Base-by-base conservation (phyloP, 371 early-diverging fungal genomes). In the Mucor circinelloides region DNA sequence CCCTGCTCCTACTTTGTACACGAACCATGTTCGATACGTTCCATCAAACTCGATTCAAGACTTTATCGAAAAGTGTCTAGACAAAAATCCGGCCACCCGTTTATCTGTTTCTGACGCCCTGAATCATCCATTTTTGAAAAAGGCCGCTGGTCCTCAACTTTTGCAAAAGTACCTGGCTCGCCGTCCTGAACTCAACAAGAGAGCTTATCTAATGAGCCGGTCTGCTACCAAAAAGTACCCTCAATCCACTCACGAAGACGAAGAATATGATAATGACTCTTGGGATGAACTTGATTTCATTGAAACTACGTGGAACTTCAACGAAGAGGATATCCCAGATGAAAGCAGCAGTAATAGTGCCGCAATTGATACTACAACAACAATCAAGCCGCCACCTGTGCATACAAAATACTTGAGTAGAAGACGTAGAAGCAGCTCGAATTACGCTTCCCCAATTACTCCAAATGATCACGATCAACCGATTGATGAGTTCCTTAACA, bases 71-170 rank as follows among this genome's bases (percentile, higher is more conserved):
- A 62, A 55, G 12, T 80, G 83, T 62, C 72, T 95, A 52, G 70
- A 74, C 28, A 92, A 91, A 46, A 84, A 91, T 71, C 94, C 95
- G 0, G 66, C 68, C 10, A 73, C 81, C 34, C 84, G 95, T 36
- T 81, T 91, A 34, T 82, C 89, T 6, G 85, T 87, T 0, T 79
- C 85, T 0, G 86, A 91, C 50, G 90, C 92, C 2, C 68, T 94
- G 36, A 66, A 72, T 7, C 94, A 95, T 66, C 87, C 90, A 8
- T 92, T 82, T 44, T 31, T 82, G 4, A 73, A 70, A 25, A 72
- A 70, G 34, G 75, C 83, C 2, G 57, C 61, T 15, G 23, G 71
- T 3, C 70, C 75, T 36, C 28, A 50, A 1, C 32, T 70, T 0
- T 48, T 76, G 17, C 70, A 66, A 36, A 69, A 68, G 9, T 73